phyloP scores from a whole-genome alignment of 1,284 basidiomycete genomes.

The Ceratobasidium sp. region DNA sequence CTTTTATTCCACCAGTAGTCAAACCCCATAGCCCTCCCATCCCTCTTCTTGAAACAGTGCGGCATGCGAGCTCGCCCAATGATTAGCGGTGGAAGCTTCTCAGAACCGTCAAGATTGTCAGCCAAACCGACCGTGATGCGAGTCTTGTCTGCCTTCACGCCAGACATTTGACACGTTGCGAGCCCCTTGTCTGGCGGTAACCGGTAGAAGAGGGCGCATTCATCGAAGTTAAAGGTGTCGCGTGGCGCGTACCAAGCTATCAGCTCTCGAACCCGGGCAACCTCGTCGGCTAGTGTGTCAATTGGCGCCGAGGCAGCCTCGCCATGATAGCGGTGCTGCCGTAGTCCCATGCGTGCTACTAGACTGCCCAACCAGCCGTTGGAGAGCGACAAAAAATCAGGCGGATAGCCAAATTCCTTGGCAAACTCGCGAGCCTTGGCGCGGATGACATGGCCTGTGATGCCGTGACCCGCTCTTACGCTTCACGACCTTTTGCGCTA shows the following conservation, averaged over 20 bases:
- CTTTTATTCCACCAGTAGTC: constrained; percentile 55
- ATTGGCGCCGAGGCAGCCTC: constrained; percentile 57
- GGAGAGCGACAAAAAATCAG: constrained; percentile 8
- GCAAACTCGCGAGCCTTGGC: constrained; percentile 24
- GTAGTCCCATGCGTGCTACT: constrained; percentile 49
- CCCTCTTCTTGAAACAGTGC: constrained; percentile 51
- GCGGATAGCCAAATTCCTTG: background rate
- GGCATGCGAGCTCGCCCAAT: constrained; percentile 56
- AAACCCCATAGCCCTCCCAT: constrained; percentile 54
- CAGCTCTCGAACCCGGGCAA: background rate
- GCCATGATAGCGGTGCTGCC: constrained; percentile 57
- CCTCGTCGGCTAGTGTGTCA: background rate
- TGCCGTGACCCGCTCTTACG: no score
- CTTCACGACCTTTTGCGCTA: no score
- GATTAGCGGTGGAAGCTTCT: constrained; percentile 54
- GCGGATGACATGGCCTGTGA: background rate
- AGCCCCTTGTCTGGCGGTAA: constrained; percentile 52
- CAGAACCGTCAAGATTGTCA: constrained; percentile 55
- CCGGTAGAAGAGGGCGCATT: constrained; percentile 57
- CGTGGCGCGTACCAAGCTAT: constrained; percentile 52
- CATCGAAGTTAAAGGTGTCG: constrained; percentile 60
- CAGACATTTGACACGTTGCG: constrained; percentile 50
- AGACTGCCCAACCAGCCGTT: constrained; percentile 19
- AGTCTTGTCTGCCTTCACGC: constrained; percentile 53
- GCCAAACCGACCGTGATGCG: constrained; percentile 55